A percentile compares a stretch with the other conserved stretches of the same genome.
phyloP scores from a whole-genome alignment of 139 green algal genomes.

The Chlamydomonas sphaeroides region DNA sequence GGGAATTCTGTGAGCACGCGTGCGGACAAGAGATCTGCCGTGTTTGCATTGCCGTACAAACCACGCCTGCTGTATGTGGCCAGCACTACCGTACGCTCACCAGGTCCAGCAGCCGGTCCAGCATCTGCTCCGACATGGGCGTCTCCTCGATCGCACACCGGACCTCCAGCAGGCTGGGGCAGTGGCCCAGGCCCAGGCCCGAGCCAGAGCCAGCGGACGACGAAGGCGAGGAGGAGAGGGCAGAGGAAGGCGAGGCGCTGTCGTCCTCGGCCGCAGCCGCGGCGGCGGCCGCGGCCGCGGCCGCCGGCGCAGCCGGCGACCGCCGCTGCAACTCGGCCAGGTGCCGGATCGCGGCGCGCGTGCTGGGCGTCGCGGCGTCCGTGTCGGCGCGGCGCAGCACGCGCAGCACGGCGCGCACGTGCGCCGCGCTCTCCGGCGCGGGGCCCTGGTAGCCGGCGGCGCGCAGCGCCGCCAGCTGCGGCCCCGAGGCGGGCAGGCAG shows the following conservation, averaged over 20 bases:
- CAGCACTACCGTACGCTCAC: neutral
- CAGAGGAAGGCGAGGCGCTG: no score
- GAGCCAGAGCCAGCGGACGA: neutral
- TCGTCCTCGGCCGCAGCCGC: neutral
- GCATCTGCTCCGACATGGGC: conserved; percentile 6
- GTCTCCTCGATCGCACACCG: conserved; percentile 13
- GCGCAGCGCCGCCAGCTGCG: conserved; percentile 1
- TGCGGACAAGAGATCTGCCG: no score
- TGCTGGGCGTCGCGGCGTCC: conserved; percentile 18
- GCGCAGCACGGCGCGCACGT: conserved; percentile 8
- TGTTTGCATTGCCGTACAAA: no score
- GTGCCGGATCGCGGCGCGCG: neutral
- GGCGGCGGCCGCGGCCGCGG: neutral
- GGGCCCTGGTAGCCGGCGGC: neutral
- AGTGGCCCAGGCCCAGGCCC: neutral
- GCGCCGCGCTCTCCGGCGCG: conserved; percentile 10
- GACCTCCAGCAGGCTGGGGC: conserved; percentile 35
- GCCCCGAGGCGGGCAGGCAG: neutral
- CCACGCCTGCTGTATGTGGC: no score
- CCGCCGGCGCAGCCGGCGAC: neutral
- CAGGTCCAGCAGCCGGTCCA: conserved; percentile 18
- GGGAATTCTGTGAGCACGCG: no score
- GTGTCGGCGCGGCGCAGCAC: conserved; percentile 20
- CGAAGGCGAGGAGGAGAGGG: neutral
- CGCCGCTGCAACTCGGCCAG: conserved; percentile 3